Conservation (phyloP, 352 stramenopile species). For the Phytophthora fragariaefolia region DNA sequence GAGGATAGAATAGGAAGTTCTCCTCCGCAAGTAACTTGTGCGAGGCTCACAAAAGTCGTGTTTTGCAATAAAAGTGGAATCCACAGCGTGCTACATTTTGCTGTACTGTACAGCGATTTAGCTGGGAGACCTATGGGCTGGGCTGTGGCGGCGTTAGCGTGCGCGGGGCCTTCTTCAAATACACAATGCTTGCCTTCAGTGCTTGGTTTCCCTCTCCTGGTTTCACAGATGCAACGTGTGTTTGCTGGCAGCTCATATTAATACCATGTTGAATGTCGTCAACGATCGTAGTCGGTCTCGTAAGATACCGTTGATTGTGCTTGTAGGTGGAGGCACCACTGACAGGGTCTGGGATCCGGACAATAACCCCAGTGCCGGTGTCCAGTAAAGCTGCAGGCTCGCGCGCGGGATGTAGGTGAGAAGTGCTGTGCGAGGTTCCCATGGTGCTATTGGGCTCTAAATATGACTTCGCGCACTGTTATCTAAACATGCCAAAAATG, state of each 20-base stretch:
- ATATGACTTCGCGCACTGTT: no score
- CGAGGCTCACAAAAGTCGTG: conserved; percentile 17
- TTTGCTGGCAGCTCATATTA: conserved; percentile 1
- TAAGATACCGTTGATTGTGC: conserved; percentile 47
- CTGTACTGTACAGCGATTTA: background rate
- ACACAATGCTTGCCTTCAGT: conserved; percentile 65
- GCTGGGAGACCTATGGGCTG: conserved; percentile 4
- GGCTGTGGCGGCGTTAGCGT: conserved; percentile 5
- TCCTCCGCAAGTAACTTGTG: conserved; percentile 13
- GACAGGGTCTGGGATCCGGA: conserved; percentile 39
- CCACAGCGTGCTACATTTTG: conserved; percentile 13
- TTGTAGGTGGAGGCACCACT: conserved; percentile 46
- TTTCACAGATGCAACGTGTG: conserved; percentile 46
- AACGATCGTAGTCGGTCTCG: conserved; percentile 6
- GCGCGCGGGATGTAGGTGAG: conserved; percentile 26
- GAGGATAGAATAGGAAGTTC: conserved; percentile 48
- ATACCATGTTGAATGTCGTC: background rate
- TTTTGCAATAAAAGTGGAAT: conserved; percentile 22
- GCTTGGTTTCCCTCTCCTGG: conserved; percentile 47
- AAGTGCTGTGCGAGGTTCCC: conserved; percentile 43
- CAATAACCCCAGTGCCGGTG: conserved; percentile 59
- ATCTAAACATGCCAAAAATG: no score
- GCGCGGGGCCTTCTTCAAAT: conserved; percentile 53
- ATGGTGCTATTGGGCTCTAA: conserved; percentile 32
- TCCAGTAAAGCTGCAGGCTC: conserved; percentile 51